Evolutionary conservation across 495 filamentous ascomycete species (phyloP).

Genomic region (Articulospora tetracladia): DNA sequence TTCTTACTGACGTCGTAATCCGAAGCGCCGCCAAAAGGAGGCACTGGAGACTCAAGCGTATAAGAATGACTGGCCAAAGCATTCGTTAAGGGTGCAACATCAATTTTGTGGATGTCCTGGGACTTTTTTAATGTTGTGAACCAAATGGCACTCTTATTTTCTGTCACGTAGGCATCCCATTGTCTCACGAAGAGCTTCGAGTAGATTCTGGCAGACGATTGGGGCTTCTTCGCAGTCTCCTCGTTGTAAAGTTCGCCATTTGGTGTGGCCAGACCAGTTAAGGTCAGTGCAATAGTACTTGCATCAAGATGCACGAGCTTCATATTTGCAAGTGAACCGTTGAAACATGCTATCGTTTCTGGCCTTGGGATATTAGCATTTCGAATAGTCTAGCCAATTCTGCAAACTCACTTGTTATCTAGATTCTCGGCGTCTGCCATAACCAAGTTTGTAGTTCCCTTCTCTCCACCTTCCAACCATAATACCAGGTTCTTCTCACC

Average conservation of each 20-base stretch:
- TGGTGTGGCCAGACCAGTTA: slow-evolving; percentile 57
- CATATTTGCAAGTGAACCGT: slow-evolving; percentile 68
- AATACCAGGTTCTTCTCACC: slow-evolving; percentile 58
- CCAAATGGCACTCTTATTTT: slow-evolving; percentile 70
- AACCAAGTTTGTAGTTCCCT: slow-evolving; percentile 63
- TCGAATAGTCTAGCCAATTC: not conserved
- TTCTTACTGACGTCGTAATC: slow-evolving; percentile 54
- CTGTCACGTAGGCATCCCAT: slow-evolving; percentile 68
- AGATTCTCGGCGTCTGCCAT: slow-evolving; percentile 53
- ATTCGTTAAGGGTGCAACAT: slow-evolving; percentile 45
- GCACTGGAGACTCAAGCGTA: slow-evolving; percentile 44
- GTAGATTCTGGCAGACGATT: slow-evolving; percentile 62
- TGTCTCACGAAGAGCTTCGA: slow-evolving; percentile 69
- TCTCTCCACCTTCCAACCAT: slow-evolving; percentile 60
- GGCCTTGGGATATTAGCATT: slow-evolving; percentile 12
- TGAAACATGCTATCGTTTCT: slow-evolving; percentile 49
- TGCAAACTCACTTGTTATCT: slow-evolving; percentile 33
- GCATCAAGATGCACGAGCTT: slow-evolving; percentile 61
- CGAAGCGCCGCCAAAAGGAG: slow-evolving; percentile 49
- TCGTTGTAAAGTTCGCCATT: slow-evolving; percentile 60
- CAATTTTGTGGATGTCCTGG: slow-evolving; percentile 38
- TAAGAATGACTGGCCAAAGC: slow-evolving; percentile 36
- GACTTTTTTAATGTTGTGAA: slow-evolving; percentile 59
- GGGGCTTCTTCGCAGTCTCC: slow-evolving; percentile 48
- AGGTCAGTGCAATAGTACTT: slow-evolving; percentile 65